A percentile compares a stretch with the other conserved stretches of the same genome.
phyloP scores from a whole-genome alignment of 2,329 filamentous ascomycete species.

The Pseudogymnoascus sp. region DNA sequence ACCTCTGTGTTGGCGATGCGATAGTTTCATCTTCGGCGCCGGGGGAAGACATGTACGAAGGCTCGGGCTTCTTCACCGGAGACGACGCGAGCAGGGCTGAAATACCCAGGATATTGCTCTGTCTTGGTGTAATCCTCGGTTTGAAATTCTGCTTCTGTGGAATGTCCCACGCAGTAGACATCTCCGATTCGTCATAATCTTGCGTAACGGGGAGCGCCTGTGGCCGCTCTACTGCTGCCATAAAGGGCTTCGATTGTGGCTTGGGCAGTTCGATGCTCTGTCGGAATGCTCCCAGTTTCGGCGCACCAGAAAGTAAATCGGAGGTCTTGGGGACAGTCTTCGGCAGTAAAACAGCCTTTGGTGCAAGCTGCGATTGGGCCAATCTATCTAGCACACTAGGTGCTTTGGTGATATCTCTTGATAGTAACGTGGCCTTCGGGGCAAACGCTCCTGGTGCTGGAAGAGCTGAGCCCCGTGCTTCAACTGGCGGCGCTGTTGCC shows the following conservation, averaged over 20 bases:
- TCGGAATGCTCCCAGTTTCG: slow-evolving; percentile 16
- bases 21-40: background rate
- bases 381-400: background rate
- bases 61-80: slow-evolving; percentile 16
- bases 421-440: too few relatives aligned
- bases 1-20: background rate
- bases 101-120: slow-evolving; percentile 19
- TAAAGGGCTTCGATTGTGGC: background rate
- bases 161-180: slow-evolving; percentile 17
- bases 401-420: background rate
- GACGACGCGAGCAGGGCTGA: slow-evolving; percentile 24
- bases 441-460: too few relatives aligned
- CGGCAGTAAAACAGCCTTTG: slow-evolving; percentile 14
- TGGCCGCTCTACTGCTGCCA: background rate
- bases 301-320: slow-evolving; percentile 14
- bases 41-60: background rate
- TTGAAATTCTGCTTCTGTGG: slow-evolving; percentile 28
- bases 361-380: background rate
- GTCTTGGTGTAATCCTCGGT: slow-evolving; percentile 18
- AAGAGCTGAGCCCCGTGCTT: too few relatives aligned
- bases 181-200: background rate
- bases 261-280: background rate
- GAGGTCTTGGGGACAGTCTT: background rate
- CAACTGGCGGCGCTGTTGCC: too few relatives aligned
- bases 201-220: background rate